These are phyloP conservation scores for Dentipellis sp. DNA, from an alignment of 768 basidiomycete genomes.

Conservation along the genomic window DNA sequence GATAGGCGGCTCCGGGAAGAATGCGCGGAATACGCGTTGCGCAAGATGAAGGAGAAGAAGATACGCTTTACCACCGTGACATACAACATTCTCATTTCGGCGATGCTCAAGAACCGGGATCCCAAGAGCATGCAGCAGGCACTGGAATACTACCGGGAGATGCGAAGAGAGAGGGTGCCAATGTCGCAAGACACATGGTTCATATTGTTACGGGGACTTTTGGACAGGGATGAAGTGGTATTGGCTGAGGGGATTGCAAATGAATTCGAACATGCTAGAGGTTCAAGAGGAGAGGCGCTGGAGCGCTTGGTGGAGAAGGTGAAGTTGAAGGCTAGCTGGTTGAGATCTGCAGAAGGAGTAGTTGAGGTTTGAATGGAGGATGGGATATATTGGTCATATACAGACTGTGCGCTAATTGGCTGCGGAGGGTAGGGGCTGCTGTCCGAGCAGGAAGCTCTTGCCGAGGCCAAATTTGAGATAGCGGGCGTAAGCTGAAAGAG, in stretches of 20 bases:
- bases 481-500: constrained; percentile 53
- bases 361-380: too few relatives aligned
- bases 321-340: neutral
- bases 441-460: too few relatives aligned
- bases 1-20: constrained; percentile 33
- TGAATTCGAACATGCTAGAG: constrained; percentile 51
- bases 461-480: constrained; percentile 56
- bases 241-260: constrained; percentile 50
- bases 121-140: constrained; percentile 45
- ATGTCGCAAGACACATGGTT: constrained; percentile 67
- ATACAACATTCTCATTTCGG: constrained; percentile 72
- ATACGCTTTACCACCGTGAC: constrained; percentile 51
- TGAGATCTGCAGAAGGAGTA: too few relatives aligned
- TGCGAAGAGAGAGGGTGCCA: constrained; percentile 38
- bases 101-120: constrained; percentile 45
- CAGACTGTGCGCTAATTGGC: too few relatives aligned
- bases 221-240: constrained; percentile 46
- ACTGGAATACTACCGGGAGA: constrained; percentile 50
- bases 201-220: constrained; percentile 59
- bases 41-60: constrained; percentile 47
- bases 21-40: constrained; percentile 40
- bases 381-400: too few relatives aligned
- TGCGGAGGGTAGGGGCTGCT: too few relatives aligned
- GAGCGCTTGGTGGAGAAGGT: constrained; percentile 19
- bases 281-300: constrained; percentile 34